A percentile compares a stretch with the other conserved stretches of the same genome.
Evolutionary conservation across 2,329 filamentous ascomycete genomes (phyloP).

Genomic region (Xylariaceae sp.): DNA sequence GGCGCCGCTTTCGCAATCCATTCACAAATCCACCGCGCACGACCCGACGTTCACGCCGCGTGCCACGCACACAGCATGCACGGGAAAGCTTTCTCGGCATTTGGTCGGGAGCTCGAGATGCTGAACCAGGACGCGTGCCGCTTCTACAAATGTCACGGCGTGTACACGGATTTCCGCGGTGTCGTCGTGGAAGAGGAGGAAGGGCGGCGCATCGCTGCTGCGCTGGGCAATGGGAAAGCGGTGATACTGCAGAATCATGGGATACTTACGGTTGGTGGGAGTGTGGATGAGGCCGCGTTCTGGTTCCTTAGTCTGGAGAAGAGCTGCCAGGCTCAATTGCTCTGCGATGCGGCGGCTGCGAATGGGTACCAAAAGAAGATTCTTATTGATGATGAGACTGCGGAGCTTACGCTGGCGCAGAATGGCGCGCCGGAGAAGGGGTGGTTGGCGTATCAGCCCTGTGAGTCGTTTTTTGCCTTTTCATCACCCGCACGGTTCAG

Average conservation of each 20-base stretch:
- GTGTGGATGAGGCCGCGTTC: constrained; percentile 65
- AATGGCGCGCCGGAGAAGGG: constrained; percentile 32
- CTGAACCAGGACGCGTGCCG: constrained; percentile 57
- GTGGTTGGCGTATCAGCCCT: constrained; percentile 32
- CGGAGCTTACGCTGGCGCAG: constrained; percentile 24
- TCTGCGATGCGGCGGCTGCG: constrained; percentile 54
- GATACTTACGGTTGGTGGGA: constrained; percentile 58
- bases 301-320: constrained; percentile 61
- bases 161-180: constrained; percentile 60
- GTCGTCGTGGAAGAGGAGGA: constrained; percentile 60
- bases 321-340: constrained; percentile 59
- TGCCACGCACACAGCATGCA: constrained; percentile 60
- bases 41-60: constrained; percentile 57
- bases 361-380: constrained; percentile 27
- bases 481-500: not conserved
- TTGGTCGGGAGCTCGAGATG: constrained; percentile 59
- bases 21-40: constrained; percentile 55
- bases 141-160: constrained; percentile 57
- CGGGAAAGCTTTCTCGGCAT: constrained; percentile 59
- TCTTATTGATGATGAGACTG: constrained; percentile 30
- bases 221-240: constrained; percentile 53
- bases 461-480: constrained; percentile 4
- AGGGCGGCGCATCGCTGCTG: constrained; percentile 52
- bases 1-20: constrained; percentile 62
- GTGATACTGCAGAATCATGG: constrained; percentile 64